Base-by-base conservation (phyloP, 352 stramenopile genomes). In the Globisporangium takayamanum region DNA sequence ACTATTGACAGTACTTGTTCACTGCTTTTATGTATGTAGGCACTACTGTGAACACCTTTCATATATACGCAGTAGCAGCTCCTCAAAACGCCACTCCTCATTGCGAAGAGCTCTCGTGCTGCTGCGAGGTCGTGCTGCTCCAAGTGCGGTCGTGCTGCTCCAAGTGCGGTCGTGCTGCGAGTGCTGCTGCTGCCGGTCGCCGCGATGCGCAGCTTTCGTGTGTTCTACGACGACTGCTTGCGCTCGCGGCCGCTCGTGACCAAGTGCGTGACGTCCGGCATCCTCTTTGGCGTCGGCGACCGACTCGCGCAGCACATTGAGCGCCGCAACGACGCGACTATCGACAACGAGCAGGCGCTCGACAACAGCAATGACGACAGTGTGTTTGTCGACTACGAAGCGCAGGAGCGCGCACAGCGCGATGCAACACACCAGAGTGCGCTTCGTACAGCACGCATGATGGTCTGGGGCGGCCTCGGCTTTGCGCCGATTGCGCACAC, bases 401-500 rank as follows among this genome's bases (percentile, higher is more conserved):
- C 45, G 7, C 26, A 53, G 18, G 30, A 15, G 15, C 42, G 14
- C 3, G 25, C 26, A 11, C 20, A 53, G 8, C 25, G 41, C 0
- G 28, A 47, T 0, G 49, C 28, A 1, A 10, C 37, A 10, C 3
- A 26, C 25, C 45, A 59, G 52, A 55, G 49, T 16, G 48, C 30
- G 11, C 26, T 54, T 2, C 62, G 73, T 11, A 84, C 73, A n/a
- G 51, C 55, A 12, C 70, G 76, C 55, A 78, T 94, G 76, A 81
- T 93, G 59, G 73, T 94, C 39, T 97, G 94, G 66, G 88, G 88
- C 30, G 80, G 92, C 12, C 56, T 93, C 16, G 72, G 96, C 42
- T 85, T 95, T 62, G 85, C 89, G 30, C 88, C 89, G 15, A 77
- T 76, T 63, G 94, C 92, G 73, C 87, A 97, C 69, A 94, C 81